A percentile compares a stretch with the other conserved stretches of the same genome.
These are phyloP conservation scores for Botrytis galanthina DNA, from an alignment of 2,329 filamentous ascomycete species.

Conservation along the genomic window DNA sequence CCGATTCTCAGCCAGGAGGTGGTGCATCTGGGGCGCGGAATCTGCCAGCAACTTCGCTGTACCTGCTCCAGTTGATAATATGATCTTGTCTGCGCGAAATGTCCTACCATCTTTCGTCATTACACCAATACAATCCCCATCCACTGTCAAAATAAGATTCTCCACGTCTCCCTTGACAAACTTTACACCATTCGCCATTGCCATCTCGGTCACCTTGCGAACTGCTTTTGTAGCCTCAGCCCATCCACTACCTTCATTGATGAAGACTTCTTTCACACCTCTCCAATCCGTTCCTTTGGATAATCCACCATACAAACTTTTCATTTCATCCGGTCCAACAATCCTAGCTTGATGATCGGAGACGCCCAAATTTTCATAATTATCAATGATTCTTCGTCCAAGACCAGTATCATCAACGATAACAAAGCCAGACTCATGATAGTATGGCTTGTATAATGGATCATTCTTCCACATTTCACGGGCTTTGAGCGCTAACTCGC, in stretches of 20 bases:
- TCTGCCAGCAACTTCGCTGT: slow-evolving; percentile 54
- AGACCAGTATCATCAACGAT: slow-evolving; percentile 47
- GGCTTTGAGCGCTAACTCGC: slow-evolving; percentile 45
- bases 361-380: slow-evolving; percentile 43
- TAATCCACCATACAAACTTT: slow-evolving; percentile 43
- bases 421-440: slow-evolving; percentile 52
- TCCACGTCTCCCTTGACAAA: slow-evolving; percentile 46
- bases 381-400: slow-evolving; percentile 45
- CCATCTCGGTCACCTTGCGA: slow-evolving; percentile 44
- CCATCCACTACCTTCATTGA: slow-evolving; percentile 53
- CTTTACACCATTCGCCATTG: slow-evolving; percentile 45
- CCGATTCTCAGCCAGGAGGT: slow-evolving; percentile 52
- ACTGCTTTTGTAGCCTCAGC: slow-evolving; percentile 50
- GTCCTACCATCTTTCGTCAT: slow-evolving; percentile 46
- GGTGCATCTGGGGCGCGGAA: slow-evolving; percentile 47
- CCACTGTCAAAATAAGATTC: slow-evolving; percentile 47
- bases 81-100: slow-evolving; percentile 51
- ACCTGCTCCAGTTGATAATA: slow-evolving; percentile 57
- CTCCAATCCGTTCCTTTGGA: slow-evolving; percentile 40
- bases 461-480: slow-evolving; percentile 50
- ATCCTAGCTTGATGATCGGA: slow-evolving; percentile 41
- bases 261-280: slow-evolving; percentile 45
- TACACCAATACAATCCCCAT: slow-evolving; percentile 51
- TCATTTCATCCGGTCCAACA: slow-evolving; percentile 45
- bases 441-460: slow-evolving; percentile 47